Base-by-base conservation (phyloP, 2,329 filamentous ascomycete species). In the Penicillium sp. region DNA sequence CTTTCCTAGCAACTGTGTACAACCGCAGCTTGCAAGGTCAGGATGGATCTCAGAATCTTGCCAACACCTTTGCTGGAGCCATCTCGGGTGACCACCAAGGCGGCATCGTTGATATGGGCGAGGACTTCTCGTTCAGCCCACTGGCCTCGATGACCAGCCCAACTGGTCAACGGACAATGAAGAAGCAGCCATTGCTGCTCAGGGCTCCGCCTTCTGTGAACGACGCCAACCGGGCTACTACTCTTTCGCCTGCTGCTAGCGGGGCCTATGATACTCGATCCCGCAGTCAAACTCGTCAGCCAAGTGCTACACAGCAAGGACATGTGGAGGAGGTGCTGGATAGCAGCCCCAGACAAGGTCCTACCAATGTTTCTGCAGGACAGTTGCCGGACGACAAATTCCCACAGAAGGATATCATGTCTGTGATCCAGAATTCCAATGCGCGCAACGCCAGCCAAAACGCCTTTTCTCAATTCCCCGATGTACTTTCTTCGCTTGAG, bases 1-100 rank as follows among this genome's bases (percentile, higher is more conserved):
- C 93, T 54, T 98, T 99, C 77, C 85, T 99, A 22, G 95, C 94
- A 50, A 98, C 96, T 13, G 94, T 99, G 45, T 99, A 98, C 79
- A 91, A 96, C 65, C 90, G 96, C 72, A 96, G 92, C 65, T 81
- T 99, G 54, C 93, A 97, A 74, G 92, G 93, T 38, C 90, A 94
- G 70, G 89, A 88, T 35, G 86, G 86, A 19, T 84, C 87, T 1
- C 88, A 91, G 72, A 94, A 91, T 63, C 86, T 98, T 45, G 88
- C 91, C 59, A 93, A 96, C 68, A 89, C 97, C 73, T 91, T 98
- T 73, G 88, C 89, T 4, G 89, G 88, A 67, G 86, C 91, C 61
- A 89, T 95, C 60, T 87, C 90, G 15, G 82, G 85, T 51, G 83
- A 84, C 45, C 85, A 85, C 47, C 85, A 85, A 67, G 84, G 86